Evolutionary conservation across 129 eudicot species (phyloP).

Genomic region (Oenanthe sinensis): DNA sequence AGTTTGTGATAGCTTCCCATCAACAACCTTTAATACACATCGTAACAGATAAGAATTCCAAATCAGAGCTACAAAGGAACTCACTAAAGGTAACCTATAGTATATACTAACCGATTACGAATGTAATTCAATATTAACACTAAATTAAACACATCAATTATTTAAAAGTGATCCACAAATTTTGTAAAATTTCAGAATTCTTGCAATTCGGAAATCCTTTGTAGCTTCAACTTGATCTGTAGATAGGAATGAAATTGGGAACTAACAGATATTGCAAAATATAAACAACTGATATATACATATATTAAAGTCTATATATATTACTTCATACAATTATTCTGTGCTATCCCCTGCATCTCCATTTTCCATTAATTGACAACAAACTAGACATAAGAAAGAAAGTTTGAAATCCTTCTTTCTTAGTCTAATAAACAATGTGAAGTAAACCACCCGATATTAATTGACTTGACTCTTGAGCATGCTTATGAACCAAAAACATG

Average conservation of each 20-base stretch:
- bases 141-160: neutral
- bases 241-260: neutral
- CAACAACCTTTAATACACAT: slow-evolving; percentile 64
- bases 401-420: neutral
- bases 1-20: slow-evolving; percentile 96
- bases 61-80: neutral
- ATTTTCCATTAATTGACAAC: neutral
- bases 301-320: neutral
- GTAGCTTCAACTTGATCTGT: neutral
- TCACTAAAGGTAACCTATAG: neutral
- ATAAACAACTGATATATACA: neutral
- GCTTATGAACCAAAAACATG: neutral
- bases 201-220: neutral
- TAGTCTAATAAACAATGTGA: neutral
- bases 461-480: neutral
- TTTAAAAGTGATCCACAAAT: neutral
- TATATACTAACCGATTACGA: neutral
- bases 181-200: neutral
- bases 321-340: neutral
- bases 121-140: neutral
- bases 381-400: neutral
- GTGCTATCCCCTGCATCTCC: neutral
- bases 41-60: neutral
- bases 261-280: neutral
- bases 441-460: neutral